Conservation (phyloP, 176 grass and related monocot genomes). For the Oryza longistaminata region DNA sequence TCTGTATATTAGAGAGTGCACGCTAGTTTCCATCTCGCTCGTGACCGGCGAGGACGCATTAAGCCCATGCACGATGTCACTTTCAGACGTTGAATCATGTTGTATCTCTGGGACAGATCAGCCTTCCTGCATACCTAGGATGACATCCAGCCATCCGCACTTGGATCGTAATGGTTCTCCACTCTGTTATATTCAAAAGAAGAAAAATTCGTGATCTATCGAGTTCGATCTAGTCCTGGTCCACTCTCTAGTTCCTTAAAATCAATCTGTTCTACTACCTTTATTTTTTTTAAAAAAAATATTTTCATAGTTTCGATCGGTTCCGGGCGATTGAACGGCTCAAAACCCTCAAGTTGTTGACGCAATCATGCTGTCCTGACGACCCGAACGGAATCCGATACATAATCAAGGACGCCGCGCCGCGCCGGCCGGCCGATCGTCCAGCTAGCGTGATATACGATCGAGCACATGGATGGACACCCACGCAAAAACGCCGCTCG, state of each 20-base stretch:
- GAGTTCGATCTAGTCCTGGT: not conserved
- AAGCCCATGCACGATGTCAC: conserved; percentile 10
- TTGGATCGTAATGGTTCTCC: not conserved
- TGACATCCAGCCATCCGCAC: not conserved
- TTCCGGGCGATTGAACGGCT: conserved; percentile 6
- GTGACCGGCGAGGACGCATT: not conserved
- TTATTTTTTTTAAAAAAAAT: too few relatives aligned
- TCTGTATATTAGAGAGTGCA: conserved; percentile 10
- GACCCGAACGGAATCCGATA: not conserved
- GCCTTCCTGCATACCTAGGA: not conserved
- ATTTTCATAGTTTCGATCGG: not conserved
- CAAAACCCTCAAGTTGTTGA: not conserved
- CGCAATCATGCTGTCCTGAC: not conserved
- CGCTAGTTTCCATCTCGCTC: not conserved
- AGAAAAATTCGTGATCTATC: not conserved
- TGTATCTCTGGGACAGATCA: not conserved
- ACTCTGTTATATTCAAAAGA: not conserved
- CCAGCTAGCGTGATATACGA: not conserved
- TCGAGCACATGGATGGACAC: conserved; percentile 23
- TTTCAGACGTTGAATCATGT: conserved; percentile 13
- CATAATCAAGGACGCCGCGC: conserved; percentile 5
- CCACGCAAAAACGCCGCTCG: not conserved
- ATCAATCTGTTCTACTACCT: not conserved
- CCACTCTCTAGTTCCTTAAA: not conserved
- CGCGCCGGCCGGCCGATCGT: conserved; percentile 11